A percentile compares a stretch with the other conserved stretches of the same genome.
phyloP scores from a whole-genome alignment of 129 eudicot genomes.

The Kitagawia praeruptora region DNA sequence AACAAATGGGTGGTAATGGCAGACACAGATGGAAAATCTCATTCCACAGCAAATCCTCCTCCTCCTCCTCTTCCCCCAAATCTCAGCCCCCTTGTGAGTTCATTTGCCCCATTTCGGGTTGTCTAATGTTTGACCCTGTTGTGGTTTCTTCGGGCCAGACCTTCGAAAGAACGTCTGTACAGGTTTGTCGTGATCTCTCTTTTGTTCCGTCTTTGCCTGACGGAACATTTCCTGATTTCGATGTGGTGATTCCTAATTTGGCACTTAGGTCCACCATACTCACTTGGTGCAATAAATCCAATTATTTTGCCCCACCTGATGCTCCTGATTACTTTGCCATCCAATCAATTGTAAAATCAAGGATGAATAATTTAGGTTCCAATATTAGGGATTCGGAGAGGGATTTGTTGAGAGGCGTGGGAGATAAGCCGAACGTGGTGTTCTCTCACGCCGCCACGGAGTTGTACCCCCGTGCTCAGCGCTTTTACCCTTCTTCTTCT shows the following conservation, averaged over 20 bases:
- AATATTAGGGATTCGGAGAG: constrained; percentile 48
- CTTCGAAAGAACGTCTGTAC: constrained; percentile 49
- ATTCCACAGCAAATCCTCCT: background rate
- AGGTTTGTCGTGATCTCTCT: constrained; percentile 40
- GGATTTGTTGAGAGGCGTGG: constrained; percentile 47
- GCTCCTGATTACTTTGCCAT: constrained; percentile 37
- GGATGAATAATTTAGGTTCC: constrained; percentile 3
- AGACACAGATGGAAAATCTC: background rate
- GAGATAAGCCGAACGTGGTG: constrained; percentile 39
- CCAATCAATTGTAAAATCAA: constrained; percentile 18
- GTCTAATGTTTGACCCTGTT: constrained; percentile 68
- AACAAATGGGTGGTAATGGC: background rate
- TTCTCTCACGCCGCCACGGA: constrained; percentile 60
- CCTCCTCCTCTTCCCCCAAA: constrained; percentile 9
- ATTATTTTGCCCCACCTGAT: constrained; percentile 28
- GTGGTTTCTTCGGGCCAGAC: constrained; percentile 82
- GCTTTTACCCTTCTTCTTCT: too few species aligned
- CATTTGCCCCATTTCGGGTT: constrained; percentile 62
- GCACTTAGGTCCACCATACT: constrained; percentile 57
- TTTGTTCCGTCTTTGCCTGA: constrained; percentile 51
- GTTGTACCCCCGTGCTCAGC: constrained; percentile 40
- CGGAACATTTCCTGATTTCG: constrained; percentile 61
- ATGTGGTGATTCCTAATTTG: constrained; percentile 49
- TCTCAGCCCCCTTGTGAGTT: constrained; percentile 35
- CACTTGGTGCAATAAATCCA: constrained; percentile 54